Conservation (phyloP, 176 grass and related monocot species). For the Elymus sibiricus region DNA sequence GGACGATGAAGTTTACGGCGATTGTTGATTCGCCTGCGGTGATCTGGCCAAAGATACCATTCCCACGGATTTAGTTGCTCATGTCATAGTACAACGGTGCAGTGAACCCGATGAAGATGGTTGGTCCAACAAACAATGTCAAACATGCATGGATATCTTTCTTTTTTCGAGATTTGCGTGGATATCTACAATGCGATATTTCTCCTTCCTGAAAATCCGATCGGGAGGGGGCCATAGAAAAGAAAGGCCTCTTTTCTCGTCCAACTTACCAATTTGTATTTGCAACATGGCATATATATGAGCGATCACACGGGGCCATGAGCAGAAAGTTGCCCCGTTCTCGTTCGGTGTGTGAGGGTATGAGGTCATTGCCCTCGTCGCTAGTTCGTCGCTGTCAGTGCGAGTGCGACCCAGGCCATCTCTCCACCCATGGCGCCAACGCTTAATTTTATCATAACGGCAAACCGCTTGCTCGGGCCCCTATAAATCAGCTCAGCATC, state of each 20-base stretch:
- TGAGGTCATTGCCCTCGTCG: not conserved
- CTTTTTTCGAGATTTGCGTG: too few species aligned
- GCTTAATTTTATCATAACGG: not conserved
- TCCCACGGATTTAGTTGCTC: not conserved
- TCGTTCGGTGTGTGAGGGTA: not conserved
- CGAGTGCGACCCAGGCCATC: slow-evolving; percentile 18
- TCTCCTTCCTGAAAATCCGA: too few species aligned
- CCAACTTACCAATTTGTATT: too few species aligned
- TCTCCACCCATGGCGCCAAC: not conserved
- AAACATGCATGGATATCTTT: too few species aligned
- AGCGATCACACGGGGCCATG: not conserved
- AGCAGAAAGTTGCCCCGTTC: not conserved
- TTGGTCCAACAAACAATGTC: not conserved
- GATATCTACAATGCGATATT: too few species aligned
- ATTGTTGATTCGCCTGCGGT: not conserved
- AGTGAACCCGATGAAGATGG: not conserved
- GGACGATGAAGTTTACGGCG: not conserved
- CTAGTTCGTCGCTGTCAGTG: not conserved
- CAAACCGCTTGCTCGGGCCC: not conserved
- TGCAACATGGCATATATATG: too few species aligned
- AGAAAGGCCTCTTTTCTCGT: too few species aligned
- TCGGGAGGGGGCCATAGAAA: too few species aligned
- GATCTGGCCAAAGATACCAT: not conserved
- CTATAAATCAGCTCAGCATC: not conserved
- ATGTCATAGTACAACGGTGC: not conserved